Percentiles rank a stretch among this genome's conserved stretches.
Conservation (phyloP, 176 grass and related monocot genomes). For the Hordeum vulgare region DNA sequence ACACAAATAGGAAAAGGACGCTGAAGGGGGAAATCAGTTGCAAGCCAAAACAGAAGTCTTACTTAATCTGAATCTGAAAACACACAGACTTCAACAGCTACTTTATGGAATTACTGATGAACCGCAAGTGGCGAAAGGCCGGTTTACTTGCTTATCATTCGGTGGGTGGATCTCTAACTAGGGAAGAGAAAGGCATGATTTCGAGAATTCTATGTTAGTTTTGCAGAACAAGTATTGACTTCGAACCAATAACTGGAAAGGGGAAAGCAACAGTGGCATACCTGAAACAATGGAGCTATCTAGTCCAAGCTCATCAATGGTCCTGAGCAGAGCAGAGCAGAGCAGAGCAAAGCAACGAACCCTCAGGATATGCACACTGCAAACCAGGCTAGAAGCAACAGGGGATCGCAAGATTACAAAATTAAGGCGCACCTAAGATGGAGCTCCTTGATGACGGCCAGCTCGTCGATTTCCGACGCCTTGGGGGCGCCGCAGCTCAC, state of each 20-base stretch:
- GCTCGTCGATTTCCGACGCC: constrained; percentile 58
- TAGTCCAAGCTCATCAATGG: constrained; percentile 69
- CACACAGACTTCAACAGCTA: background rate
- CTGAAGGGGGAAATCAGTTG: background rate
- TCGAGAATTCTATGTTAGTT: background rate
- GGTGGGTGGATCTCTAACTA: background rate
- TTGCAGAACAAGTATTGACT: background rate
- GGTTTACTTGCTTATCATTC: background rate
- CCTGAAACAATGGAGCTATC: constrained; percentile 72
- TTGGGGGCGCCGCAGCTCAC: constrained; percentile 72
- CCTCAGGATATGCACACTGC: background rate
- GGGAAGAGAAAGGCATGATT: too few species aligned
- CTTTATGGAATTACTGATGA: background rate
- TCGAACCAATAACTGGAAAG: background rate
- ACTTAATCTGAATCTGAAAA: background rate
- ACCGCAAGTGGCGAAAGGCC: background rate
- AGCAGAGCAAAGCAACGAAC: background rate
- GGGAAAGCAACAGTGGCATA: constrained; percentile 18
- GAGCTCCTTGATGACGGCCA: constrained; percentile 56
- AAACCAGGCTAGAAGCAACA: background rate
- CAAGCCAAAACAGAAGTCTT: background rate
- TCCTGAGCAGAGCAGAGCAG: constrained; percentile 37
- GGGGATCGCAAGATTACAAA: too few species aligned
- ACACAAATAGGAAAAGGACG: background rate
- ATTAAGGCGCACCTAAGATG: constrained; percentile 47